phyloP scores from a whole-genome alignment of 2,329 filamentous ascomycete species.

The Epichloe scottii region DNA sequence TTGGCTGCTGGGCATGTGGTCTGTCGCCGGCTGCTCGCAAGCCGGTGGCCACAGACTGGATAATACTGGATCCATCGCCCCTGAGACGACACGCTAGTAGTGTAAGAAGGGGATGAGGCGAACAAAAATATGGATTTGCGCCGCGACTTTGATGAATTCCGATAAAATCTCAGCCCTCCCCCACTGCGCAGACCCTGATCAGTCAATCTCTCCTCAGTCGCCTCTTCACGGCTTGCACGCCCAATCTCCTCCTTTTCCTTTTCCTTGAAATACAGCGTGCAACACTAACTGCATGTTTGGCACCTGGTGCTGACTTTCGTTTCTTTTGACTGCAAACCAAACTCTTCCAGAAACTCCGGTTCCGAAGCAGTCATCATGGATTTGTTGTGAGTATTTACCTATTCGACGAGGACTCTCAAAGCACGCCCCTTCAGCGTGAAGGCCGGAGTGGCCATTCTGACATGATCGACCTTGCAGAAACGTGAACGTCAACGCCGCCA shows the following conservation, averaged over 20 bases:
- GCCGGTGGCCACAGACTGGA: not conserved
- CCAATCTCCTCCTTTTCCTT: not conserved
- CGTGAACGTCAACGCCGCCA: conserved; percentile 35
- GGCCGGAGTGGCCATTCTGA: not conserved
- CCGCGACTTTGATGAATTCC: not conserved
- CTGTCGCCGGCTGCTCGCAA: not conserved
- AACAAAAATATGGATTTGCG: conserved; percentile 3
- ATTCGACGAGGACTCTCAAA: conserved; percentile 4
- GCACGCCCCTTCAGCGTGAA: conserved; percentile 5
- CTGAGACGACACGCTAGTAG: conserved; percentile 1
- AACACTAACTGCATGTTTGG: not conserved
- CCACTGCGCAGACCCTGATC: not conserved
- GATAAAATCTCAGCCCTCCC: conserved; percentile 9
- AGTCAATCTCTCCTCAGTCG: conserved; percentile 1
- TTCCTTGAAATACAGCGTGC: not conserved
- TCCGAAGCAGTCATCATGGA: conserved; percentile 19
- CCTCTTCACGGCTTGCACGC: not conserved
- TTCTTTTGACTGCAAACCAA: not conserved
- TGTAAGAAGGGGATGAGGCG: not conserved
- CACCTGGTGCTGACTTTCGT: not conserved
- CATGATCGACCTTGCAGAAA: conserved; percentile 28
- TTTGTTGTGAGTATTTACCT: conserved; percentile 14
- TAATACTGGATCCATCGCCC: not conserved
- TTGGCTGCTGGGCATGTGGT: not conserved
- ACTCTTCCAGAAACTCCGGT: not conserved